phyloP scores from a whole-genome alignment of 345 rosid genomes.

The Iberis pinnata region DNA sequence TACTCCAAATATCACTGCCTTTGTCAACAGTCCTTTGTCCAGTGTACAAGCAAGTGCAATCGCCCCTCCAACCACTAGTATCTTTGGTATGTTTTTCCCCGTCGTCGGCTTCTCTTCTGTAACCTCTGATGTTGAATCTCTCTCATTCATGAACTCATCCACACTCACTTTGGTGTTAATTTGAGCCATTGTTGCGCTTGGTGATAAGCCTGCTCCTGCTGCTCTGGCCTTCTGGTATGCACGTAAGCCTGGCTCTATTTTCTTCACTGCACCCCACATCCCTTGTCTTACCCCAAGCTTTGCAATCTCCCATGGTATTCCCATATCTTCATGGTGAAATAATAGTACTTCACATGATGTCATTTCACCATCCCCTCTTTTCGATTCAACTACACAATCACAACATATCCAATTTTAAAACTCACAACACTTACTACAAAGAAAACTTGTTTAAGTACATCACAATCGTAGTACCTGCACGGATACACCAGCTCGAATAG shows the following conservation, averaged over 20 bases:
- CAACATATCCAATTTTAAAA: not conserved
- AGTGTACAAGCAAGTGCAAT: constrained; percentile 74
- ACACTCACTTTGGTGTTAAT: constrained; percentile 72
- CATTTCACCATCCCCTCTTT: constrained; percentile 68
- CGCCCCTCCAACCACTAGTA: constrained; percentile 80
- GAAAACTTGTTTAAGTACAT: not conserved
- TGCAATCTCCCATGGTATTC: constrained; percentile 94
- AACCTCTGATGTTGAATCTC: constrained; percentile 17
- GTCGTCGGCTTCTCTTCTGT: constrained; percentile 34
- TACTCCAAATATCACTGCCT: constrained; percentile 87
- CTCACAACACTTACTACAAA: not conserved
- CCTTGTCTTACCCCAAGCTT: constrained; percentile 91
- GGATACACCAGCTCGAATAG: constrained; percentile 95
- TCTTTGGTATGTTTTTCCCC: constrained; percentile 54
- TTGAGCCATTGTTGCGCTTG: constrained; percentile 68
- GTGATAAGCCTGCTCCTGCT: constrained; percentile 50
- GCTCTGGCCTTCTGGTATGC: constrained; percentile 59
- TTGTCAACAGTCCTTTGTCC: constrained; percentile 84
- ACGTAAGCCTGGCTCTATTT: constrained; percentile 79
- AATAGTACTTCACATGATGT: constrained; percentile 87
- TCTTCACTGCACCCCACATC: constrained; percentile 99
- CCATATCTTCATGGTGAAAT: constrained; percentile 97
- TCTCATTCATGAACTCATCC: constrained; percentile 59
- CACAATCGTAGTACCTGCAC: constrained; percentile 53
- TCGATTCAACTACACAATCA: constrained; percentile 71